Percentiles rank a stretch among this genome's conserved stretches.
phyloP scores from a whole-genome alignment of 2,329 filamentous ascomycete species.

The Pyrenochaeta sp. region DNA sequence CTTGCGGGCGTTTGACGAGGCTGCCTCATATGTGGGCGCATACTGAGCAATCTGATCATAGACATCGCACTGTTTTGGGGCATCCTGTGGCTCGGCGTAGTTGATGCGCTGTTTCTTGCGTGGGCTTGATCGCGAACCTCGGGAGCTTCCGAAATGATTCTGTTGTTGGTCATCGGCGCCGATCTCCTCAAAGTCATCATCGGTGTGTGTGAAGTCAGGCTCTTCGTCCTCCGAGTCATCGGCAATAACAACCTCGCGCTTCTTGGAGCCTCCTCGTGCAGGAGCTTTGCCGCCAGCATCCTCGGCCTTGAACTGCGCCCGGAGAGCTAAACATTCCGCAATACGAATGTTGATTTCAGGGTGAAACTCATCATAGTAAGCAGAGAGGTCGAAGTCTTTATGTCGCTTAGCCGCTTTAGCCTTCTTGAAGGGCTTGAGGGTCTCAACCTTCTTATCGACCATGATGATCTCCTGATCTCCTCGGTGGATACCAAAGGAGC shows the following conservation, averaged over 20 bases:
- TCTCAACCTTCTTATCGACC: conserved; percentile 29
- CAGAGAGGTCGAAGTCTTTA: conserved; percentile 18
- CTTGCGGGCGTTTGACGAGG: conserved; percentile 1
- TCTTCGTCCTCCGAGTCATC: conserved; percentile 5
- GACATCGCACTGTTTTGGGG: not conserved
- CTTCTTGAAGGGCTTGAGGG: conserved; percentile 3
- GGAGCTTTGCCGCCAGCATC: conserved; percentile 1
- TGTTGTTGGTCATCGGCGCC: not conserved
- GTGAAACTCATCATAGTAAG: conserved; percentile 19
- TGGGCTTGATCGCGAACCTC: conserved; percentile 5
- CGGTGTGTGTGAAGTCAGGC: not conserved
- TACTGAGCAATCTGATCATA: not conserved
- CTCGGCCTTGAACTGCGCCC: conserved; percentile 6
- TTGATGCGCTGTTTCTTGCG: conserved; percentile 23
- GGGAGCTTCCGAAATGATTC: not conserved
- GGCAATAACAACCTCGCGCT: not conserved
- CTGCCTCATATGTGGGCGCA: not conserved
- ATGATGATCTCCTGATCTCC: conserved; percentile 41
- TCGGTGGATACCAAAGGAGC: conserved; percentile 35
- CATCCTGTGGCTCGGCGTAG: conserved; percentile 12
- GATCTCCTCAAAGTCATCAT: conserved; percentile 5
- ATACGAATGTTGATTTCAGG: conserved; percentile 23
- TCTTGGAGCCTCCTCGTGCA: not conserved
- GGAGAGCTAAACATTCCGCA: conserved; percentile 6
- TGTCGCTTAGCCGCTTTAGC: conserved; percentile 8